These are phyloP conservation scores for Tulasnella sp. DNA, from an alignment of 768 basidiomycete genomes.

Conservation along the genomic window DNA sequence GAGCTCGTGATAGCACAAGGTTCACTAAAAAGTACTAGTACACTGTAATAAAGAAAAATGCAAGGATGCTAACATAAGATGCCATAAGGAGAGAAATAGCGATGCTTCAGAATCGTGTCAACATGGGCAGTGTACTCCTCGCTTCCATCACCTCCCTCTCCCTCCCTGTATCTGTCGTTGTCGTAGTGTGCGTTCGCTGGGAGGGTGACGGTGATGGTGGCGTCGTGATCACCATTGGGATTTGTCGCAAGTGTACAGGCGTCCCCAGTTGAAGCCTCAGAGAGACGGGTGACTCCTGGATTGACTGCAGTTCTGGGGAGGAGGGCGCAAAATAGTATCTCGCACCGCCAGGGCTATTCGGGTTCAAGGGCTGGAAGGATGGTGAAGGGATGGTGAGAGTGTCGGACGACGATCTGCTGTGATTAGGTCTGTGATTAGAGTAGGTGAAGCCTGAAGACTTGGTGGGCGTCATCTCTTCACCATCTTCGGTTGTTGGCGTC, in stretches of 20 bases:
- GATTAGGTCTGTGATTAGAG: background rate
- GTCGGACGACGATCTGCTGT: background rate
- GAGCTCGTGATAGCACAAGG: too few species aligned
- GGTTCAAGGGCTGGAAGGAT: background rate
- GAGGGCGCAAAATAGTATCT: background rate
- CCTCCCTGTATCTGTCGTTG: background rate
- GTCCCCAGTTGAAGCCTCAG: background rate
- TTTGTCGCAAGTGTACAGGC: constrained; percentile 5
- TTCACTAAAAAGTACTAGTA: too few species aligned
- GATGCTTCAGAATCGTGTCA: too few species aligned
- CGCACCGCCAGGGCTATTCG: background rate
- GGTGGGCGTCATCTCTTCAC: background rate
- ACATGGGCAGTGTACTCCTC: too few species aligned
- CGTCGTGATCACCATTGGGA: constrained; percentile 10
- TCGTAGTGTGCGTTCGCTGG: background rate
- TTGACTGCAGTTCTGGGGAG: background rate
- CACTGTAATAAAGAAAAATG: too few species aligned
- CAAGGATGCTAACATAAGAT: too few species aligned
- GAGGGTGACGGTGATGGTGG: constrained; percentile 10
- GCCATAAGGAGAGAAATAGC: too few species aligned
- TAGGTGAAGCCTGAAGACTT: too few species aligned
- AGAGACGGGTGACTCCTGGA: background rate
- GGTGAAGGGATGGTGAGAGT: background rate
- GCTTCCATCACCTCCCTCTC: too few species aligned
- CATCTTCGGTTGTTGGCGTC: background rate